These are phyloP conservation scores for Amanita exitialis DNA, from an alignment of 768 basidiomycete genomes.

Conservation along the genomic window DNA sequence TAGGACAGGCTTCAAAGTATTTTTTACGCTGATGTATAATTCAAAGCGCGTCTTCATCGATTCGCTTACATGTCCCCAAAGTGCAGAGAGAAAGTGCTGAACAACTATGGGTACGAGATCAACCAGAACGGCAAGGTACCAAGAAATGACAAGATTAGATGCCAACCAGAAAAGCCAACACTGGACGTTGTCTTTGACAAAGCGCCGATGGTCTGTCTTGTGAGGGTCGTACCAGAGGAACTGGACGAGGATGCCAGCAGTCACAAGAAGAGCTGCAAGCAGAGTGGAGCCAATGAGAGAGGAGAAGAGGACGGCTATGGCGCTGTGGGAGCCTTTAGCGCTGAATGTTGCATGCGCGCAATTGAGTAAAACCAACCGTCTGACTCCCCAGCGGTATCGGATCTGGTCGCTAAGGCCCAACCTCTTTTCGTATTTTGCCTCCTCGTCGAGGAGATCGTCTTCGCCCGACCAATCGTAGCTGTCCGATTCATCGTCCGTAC, in stretches of 20 bases:
- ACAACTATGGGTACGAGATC: conserved; percentile 54
- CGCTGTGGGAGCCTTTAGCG: conserved; percentile 22
- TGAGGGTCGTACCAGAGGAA: conserved; percentile 63
- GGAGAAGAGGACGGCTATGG: conserved; percentile 55
- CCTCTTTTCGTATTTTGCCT: conserved; percentile 51
- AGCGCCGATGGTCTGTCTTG: conserved; percentile 43
- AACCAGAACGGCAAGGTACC: conserved; percentile 66
- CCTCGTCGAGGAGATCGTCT: conserved; percentile 64
- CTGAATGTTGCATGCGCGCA: not conserved
- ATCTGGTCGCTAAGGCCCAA: conserved; percentile 42
- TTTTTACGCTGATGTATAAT: conserved; percentile 60
- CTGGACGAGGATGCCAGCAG: conserved; percentile 54
- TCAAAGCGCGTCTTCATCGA: conserved; percentile 55
- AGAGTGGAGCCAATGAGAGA: conserved; percentile 65
- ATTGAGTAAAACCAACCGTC: conserved; percentile 28
- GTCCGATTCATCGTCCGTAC: conserved; percentile 49
- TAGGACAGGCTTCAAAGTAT: conserved; percentile 59
- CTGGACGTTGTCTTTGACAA: conserved; percentile 54
- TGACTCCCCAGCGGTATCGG: conserved; percentile 37
- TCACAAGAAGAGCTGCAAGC: conserved; percentile 49
- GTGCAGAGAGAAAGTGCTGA: conserved; percentile 40
- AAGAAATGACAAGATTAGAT: conserved; percentile 66
- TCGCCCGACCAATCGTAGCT: conserved; percentile 76
- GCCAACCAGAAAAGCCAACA: conserved; percentile 83
- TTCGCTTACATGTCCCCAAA: conserved; percentile 75